phyloP scores from a whole-genome alignment of 2,329 filamentous ascomycete species.

The Cladosporium phlei region DNA sequence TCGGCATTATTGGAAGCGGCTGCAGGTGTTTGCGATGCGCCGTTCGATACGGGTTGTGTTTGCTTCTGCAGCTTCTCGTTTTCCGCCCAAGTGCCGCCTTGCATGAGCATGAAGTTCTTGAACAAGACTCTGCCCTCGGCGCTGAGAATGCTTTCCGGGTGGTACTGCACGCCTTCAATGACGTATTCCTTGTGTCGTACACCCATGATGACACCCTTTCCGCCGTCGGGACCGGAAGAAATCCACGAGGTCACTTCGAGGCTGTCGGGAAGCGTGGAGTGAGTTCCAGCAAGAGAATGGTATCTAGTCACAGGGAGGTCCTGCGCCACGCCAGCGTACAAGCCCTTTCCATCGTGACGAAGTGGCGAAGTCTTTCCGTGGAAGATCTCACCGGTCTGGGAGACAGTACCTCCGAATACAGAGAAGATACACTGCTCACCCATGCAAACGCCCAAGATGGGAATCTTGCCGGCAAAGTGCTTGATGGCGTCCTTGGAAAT shows the following conservation, averaged over 20 bases:
- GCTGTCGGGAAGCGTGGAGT: conserved; percentile 76
- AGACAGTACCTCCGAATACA: conserved; percentile 84
- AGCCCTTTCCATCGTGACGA: conserved; percentile 84
- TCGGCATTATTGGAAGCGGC: conserved; percentile 27
- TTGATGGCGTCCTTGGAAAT: conserved; percentile 88
- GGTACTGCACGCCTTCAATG: conserved; percentile 96
- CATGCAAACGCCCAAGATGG: conserved; percentile 97
- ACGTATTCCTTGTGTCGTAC: conserved; percentile 87
- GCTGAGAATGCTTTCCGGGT: conserved; percentile 94
- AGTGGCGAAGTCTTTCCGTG: conserved; percentile 95
- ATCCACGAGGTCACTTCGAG: conserved; percentile 92
- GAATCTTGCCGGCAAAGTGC: conserved; percentile 90
- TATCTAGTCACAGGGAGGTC: conserved; percentile 87
- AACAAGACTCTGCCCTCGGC: conserved; percentile 85
- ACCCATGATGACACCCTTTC: conserved; percentile 89
- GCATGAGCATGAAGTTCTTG: conserved; percentile 83
- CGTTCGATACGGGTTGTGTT: conserved; percentile 32
- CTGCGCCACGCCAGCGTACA: conserved; percentile 76
- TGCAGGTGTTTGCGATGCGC: conserved; percentile 21
- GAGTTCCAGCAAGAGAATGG: conserved; percentile 90
- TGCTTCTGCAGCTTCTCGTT: conserved; percentile 55
- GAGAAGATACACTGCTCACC: conserved; percentile 98
- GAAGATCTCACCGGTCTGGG: conserved; percentile 89
- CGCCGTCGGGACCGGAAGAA: conserved; percentile 65
- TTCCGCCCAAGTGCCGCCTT: conserved; percentile 85